These are phyloP conservation scores for Ophiostoma ulmi DNA, from an alignment of 2,329 filamentous ascomycete species.

Conservation along the genomic window DNA sequence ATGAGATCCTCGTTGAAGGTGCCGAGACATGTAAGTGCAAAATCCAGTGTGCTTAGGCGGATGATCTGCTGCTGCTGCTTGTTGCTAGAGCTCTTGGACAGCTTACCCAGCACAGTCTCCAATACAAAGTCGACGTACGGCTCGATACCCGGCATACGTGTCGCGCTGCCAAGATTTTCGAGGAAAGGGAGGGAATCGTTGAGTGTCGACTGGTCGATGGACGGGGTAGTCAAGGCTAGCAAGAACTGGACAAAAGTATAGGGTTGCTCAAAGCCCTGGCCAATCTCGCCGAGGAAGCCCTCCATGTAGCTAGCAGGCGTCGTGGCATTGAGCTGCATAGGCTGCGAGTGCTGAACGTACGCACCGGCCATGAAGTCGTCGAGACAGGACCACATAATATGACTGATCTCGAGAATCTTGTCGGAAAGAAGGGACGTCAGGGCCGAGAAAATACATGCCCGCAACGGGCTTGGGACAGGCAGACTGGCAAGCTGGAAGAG, in stretches of 20 bases:
- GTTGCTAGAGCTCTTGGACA: constrained; percentile 38
- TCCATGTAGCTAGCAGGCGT: constrained; percentile 46
- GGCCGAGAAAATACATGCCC: constrained; percentile 77
- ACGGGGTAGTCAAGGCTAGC: constrained; percentile 63
- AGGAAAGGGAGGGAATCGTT: constrained; percentile 80
- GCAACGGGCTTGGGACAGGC: constrained; percentile 67
- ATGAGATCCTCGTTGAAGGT: constrained; percentile 95
- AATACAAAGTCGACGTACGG: constrained; percentile 89
- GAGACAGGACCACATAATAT: constrained; percentile 72
- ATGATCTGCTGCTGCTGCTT: constrained; percentile 63
- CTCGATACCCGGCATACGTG: constrained; percentile 77
- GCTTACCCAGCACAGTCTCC: constrained; percentile 68
- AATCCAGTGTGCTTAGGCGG: constrained; percentile 74
- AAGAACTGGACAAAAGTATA: constrained; percentile 78
- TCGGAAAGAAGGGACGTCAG: constrained; percentile 69
- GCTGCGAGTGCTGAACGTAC: constrained; percentile 38
- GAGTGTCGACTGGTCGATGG: constrained; percentile 54
- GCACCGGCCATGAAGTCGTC: constrained; percentile 72
- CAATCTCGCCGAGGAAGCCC: constrained; percentile 67
- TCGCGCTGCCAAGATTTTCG: constrained; percentile 71
- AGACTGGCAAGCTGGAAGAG: constrained; percentile 76
- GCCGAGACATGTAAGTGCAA: constrained; percentile 70
- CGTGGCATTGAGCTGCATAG: constrained; percentile 29
- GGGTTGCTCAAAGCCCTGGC: constrained; percentile 75
- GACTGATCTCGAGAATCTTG: constrained; percentile 62